A percentile compares a stretch with the other conserved stretches of the same genome.
Conservation (phyloP, 306 rosid species). For the Malus asiatica region DNA sequence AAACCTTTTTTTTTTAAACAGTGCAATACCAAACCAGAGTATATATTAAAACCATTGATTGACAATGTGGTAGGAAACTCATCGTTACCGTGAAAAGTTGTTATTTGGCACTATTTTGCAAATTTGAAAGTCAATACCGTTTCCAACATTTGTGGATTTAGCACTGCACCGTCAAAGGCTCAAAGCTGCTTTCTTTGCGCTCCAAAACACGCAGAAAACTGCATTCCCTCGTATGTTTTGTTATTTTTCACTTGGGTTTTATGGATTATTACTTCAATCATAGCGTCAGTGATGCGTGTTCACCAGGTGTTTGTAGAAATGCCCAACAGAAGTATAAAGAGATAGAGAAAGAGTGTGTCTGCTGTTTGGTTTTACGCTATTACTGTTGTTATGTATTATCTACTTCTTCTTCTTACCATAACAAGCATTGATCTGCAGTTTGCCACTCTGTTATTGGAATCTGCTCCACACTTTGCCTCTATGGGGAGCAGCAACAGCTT, state of each 20-base stretch:
- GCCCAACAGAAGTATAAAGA: conserved; percentile 4
- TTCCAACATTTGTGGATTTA: not conserved
- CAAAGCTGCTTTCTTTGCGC: not conserved
- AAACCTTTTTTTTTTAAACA: too few species aligned
- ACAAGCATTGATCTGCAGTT: not conserved
- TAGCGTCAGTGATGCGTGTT: not conserved
- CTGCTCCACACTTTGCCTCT: not conserved
- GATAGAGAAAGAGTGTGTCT: not conserved
- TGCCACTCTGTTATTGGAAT: not conserved
- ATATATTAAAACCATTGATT: too few species aligned
- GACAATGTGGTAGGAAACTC: too few species aligned
- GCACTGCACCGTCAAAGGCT: not conserved
- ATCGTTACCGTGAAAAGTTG: too few species aligned
- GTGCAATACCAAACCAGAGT: too few species aligned
- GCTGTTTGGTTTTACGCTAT: too few species aligned
- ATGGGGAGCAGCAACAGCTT: conserved; percentile 34
- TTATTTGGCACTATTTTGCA: not conserved
- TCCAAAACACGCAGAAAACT: not conserved
- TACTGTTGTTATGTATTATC: too few species aligned
- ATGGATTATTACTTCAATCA: not conserved
- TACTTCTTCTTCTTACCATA: not conserved
- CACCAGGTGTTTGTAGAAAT: conserved; percentile 40
- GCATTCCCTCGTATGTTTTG: too few species aligned
- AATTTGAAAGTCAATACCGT: not conserved
- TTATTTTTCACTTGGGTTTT: not conserved